phyloP scores from a whole-genome alignment of 2,329 filamentous ascomycete species.

The Aureobasidium sp. region DNA sequence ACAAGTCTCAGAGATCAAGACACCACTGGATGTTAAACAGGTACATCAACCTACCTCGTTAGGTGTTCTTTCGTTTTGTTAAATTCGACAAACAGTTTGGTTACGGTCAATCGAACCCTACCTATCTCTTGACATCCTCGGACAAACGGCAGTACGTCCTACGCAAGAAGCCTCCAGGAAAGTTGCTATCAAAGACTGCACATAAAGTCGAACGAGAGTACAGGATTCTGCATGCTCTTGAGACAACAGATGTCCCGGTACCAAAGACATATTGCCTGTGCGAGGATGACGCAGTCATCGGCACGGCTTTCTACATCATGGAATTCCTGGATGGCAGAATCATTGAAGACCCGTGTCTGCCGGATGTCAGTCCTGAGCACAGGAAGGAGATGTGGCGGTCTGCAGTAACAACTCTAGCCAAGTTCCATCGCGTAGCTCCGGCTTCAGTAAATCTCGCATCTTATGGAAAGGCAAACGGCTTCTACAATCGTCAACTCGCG shows the following conservation, averaged over 20 bases:
- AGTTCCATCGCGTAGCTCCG: slow-evolving; percentile 69
- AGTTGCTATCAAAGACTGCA: slow-evolving; percentile 83
- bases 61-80: not conserved
- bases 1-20: slow-evolving; percentile 74
- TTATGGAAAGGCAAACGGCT: slow-evolving; percentile 67
- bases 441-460: slow-evolving; percentile 55
- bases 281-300: slow-evolving; percentile 69
- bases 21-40: slow-evolving; percentile 82
- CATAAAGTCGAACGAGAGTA: slow-evolving; percentile 97
- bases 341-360: slow-evolving; percentile 80
- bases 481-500: slow-evolving; percentile 76
- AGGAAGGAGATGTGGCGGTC: slow-evolving; percentile 76
- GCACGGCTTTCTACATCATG: slow-evolving; percentile 96
- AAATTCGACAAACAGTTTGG: slow-evolving; percentile 57
- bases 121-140: slow-evolving; percentile 76
- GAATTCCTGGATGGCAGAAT: slow-evolving; percentile 89
- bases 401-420: slow-evolving; percentile 73
- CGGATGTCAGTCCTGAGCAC: slow-evolving; percentile 58
- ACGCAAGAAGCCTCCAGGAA: slow-evolving; percentile 96
- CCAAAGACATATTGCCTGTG: slow-evolving; percentile 78
- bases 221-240: slow-evolving; percentile 76
- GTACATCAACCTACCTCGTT: slow-evolving; percentile 36
- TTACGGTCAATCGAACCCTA: slow-evolving; percentile 95
- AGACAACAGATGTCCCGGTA: slow-evolving; percentile 72
- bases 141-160: slow-evolving; percentile 69